These are phyloP conservation scores for Talaromyces sp. DNA, from an alignment of 2,329 filamentous ascomycete species.

Conservation along the genomic window DNA sequence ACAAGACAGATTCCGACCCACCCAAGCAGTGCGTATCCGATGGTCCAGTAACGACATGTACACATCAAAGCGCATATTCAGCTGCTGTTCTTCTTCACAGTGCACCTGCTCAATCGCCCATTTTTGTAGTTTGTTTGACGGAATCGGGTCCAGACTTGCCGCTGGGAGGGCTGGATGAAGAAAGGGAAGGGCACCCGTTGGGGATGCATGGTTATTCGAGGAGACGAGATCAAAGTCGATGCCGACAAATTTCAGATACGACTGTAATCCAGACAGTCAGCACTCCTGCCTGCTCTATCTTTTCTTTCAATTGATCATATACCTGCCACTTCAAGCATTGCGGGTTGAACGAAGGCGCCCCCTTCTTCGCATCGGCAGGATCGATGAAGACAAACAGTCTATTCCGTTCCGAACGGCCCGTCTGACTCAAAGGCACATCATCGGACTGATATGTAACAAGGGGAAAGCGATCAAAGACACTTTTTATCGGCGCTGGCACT, in stretches of 20 bases:
- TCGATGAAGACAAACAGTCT: constrained; percentile 74
- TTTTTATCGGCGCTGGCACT: constrained; percentile 67
- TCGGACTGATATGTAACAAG: constrained; percentile 71
- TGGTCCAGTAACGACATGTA: constrained; percentile 74
- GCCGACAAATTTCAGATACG: constrained; percentile 72
- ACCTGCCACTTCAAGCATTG: constrained; percentile 97
- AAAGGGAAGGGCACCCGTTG: constrained; percentile 82
- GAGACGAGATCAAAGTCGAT: constrained; percentile 62
- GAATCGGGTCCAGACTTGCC: constrained; percentile 45
- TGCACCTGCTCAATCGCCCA: constrained; percentile 57
- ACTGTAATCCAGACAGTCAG: constrained; percentile 43
- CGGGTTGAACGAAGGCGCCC: constrained; percentile 79
- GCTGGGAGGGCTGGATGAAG: constrained; percentile 56
- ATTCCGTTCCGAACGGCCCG: constrained; percentile 58
- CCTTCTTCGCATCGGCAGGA: constrained; percentile 54
- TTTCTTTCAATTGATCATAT: constrained; percentile 20
- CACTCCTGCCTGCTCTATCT: not conserved
- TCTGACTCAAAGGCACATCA: constrained; percentile 27
- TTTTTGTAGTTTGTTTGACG: constrained; percentile 62
- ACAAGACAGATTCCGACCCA: constrained; percentile 32
- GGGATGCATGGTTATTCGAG: constrained; percentile 91
- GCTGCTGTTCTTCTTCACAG: constrained; percentile 44
- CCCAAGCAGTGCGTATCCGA: constrained; percentile 80
- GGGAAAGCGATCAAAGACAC: constrained; percentile 79
- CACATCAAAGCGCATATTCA: constrained; percentile 60